Base-by-base conservation (phyloP, 1,139 yeast genomes). In the Magnusiomyces fungicola region DNA sequence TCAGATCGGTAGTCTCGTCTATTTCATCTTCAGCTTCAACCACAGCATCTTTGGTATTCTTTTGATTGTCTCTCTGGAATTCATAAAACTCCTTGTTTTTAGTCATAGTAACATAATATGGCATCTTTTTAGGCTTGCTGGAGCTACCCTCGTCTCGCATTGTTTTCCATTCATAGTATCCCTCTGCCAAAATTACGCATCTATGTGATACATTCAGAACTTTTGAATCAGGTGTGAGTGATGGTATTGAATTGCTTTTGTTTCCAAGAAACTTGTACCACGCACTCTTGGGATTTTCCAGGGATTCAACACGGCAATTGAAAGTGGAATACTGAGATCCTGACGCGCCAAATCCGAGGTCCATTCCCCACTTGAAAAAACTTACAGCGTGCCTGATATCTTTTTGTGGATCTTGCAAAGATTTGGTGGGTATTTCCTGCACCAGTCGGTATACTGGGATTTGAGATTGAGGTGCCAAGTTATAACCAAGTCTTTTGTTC, bases 91-190 rank as follows among this genome's bases (percentile, higher is more conserved):
- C 14, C 27, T 12, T 23, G 27, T 37, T 23, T 19, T 25, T 21
- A 2, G 4, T 6, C 3, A 19, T 19, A 6, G 21, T 76, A 16
- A 89, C 73, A 61, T 71, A 89, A 62, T 83, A 79, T 0, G 97
- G 96, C 0, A 64, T 63, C 56, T 77, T 80, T 19, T 69, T 49
- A 59, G 64, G 51, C 12, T 23, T 38, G 7, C 30, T 25, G 4
- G 23, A 23, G 23, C 41, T 21, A 3, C 34, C 23, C 10, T 25
- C 48, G 46, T 7, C 5, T 50, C 61, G 32, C 57, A 58, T 45
- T 50, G 56, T 48, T 61, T 66, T 65, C 97, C 97, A 89, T 64
- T 89, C 97, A 61, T 78, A 89, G 64, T 89, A 90, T 0, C 97
- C 97, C 58, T 78, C 78, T 39, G 85, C 75, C 0, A 95, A 90